phyloP scores from a whole-genome alignment of 306 rosid genomes.

The Pterocarpus macrocarpus region DNA sequence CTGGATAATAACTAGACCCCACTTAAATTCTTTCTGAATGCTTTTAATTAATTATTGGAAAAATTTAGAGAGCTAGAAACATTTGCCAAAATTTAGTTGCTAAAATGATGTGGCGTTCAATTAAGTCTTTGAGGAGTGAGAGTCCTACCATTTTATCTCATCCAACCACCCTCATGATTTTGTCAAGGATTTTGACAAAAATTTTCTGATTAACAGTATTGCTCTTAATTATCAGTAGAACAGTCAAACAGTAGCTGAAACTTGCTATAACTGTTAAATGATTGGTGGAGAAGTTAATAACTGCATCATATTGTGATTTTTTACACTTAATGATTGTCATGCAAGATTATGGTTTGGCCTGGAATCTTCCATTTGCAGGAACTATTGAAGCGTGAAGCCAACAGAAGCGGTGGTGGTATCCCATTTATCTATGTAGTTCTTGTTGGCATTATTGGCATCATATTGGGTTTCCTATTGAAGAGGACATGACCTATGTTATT shows the following conservation, averaged over 20 bases:
- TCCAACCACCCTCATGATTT: too few species aligned
- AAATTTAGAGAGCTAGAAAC: too few species aligned
- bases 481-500: slow-evolving; percentile 59
- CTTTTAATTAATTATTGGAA: neutral
- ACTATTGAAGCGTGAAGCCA: slow-evolving; percentile 61
- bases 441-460: slow-evolving; percentile 75
- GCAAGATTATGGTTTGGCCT: neutral
- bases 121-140: too few species aligned
- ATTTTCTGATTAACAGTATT: too few species aligned
- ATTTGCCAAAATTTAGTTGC: too few species aligned
- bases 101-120: too few species aligned
- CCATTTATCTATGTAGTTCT: slow-evolving; percentile 67
- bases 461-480: slow-evolving; percentile 84
- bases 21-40: neutral
- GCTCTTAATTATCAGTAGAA: too few species aligned
- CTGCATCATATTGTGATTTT: slow-evolving; percentile 2
- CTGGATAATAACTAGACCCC: neutral
- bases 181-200: too few species aligned
- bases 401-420: slow-evolving; percentile 56
- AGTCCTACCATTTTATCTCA: too few species aligned
- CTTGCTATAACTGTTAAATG: neutral
- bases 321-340: neutral
- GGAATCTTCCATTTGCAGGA: slow-evolving; percentile 59
- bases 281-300: neutral
- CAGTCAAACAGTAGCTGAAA: neutral